Evolutionary conservation across 495 filamentous ascomycete species (phyloP).

Genomic region (Aspergillus affinis): DNA sequence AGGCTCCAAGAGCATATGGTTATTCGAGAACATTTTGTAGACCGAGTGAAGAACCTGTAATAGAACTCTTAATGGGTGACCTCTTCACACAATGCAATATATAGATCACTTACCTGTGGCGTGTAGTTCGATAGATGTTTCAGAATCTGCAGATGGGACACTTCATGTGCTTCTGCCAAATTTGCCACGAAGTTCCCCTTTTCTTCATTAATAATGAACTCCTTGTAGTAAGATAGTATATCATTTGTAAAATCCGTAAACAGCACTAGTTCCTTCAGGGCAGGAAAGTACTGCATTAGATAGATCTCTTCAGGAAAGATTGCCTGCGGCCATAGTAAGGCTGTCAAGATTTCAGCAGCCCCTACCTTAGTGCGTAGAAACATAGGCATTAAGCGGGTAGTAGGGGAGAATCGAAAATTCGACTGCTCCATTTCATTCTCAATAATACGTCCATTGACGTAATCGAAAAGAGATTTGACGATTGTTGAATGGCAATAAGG

Average conservation of each 20-base stretch:
- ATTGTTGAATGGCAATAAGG: slow-evolving; percentile 9
- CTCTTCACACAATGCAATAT: too few species aligned
- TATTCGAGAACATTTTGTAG: not conserved
- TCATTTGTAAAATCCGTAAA: slow-evolving; percentile 10
- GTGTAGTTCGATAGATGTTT: not conserved
- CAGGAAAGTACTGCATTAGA: slow-evolving; percentile 9
- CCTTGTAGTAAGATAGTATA: slow-evolving; percentile 10
- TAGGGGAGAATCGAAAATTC: not conserved
- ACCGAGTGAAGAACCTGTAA: slow-evolving; percentile 3
- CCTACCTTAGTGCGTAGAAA: slow-evolving; percentile 8
- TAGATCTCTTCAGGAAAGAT: not conserved
- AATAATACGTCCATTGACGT: slow-evolving; percentile 7
- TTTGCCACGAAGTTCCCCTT: slow-evolving; percentile 10
- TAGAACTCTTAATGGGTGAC: not conserved
- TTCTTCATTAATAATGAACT: slow-evolving; percentile 4
- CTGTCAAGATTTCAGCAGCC: not conserved
- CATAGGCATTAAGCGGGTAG: slow-evolving; percentile 8
- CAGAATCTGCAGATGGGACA: slow-evolving; percentile 3
- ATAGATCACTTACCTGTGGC: slow-evolving; percentile 1
- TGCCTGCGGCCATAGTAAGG: slow-evolving; percentile 5
- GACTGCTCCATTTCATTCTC: slow-evolving; percentile 6
- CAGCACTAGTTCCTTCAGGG: not conserved
- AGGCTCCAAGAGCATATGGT: not conserved
- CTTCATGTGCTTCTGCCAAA: not conserved
- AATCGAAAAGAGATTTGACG: slow-evolving; percentile 6